Base-by-base conservation (phyloP, 2,329 filamentous ascomycete species). In the Fusarium dlaminii region DNA sequence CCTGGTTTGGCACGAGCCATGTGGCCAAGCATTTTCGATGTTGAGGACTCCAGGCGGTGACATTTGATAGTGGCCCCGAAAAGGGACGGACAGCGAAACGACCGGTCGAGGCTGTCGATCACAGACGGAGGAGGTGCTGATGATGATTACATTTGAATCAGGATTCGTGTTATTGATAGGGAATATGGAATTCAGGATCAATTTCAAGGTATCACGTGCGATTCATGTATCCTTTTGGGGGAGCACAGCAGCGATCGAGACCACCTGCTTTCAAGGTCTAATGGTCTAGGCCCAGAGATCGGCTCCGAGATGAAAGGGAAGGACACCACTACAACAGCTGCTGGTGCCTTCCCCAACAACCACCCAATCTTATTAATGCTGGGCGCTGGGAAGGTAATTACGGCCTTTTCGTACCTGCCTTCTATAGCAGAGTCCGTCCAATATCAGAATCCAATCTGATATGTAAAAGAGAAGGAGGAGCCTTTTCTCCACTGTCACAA, bases 1-100 rank as follows among this genome's bases (percentile, higher is more conserved):
- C 55, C 66, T 72, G 59, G 55, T 48, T 51, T 68, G 66, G 75
- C 73, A 77, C 73, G 71, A 77, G 73, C 75, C 73, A 63, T 52
- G 24, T 45, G 48, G 70, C 60, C 59, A 70, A 73, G 51, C 42
- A 46, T 62, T 73, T 46, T 52, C n/a, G 37, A 66, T 52, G 57
- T 48, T 56, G 59, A 61, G 40, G 45, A 27, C 40, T 56, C 57
- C 36, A 32, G 68, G n/a, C 49, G 43, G 32, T 61, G 61, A 66
- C 66, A 66, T 68, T 52, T 74, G 30, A 52, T 52, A 37, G 71
- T 56, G 58, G 45, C 39, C 49, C 57, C 43, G 39, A 68, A 45
- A 55, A 58, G 34, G 60, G 36, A 64, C 39, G 32, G 32, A 37
- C 27, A 70, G 34, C 29, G 32, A 59, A 55, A 60, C 29, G 57